These are phyloP conservation scores for Pseudonectria buxi DNA, from an alignment of 2,329 filamentous ascomycete genomes.

Conservation along the genomic window DNA sequence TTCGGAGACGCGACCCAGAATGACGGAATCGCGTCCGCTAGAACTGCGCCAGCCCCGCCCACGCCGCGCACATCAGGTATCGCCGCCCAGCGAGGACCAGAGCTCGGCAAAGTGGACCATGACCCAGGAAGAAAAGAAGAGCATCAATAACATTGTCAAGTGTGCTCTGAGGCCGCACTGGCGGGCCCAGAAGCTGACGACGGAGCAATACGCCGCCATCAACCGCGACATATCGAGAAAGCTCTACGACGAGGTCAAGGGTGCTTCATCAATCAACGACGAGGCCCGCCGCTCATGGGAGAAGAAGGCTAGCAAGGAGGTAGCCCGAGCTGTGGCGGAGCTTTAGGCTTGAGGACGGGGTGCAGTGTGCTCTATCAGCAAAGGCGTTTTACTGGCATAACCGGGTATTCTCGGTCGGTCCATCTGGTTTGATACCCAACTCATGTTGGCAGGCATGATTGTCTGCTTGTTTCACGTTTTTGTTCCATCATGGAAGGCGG, in stretches of 20 bases:
- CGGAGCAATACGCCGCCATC: slow-evolving; percentile 87
- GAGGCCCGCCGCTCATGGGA: slow-evolving; percentile 65
- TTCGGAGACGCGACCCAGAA: slow-evolving; percentile 13
- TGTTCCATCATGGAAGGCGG: slow-evolving; percentile 7
- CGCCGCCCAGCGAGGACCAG: slow-evolving; percentile 49
- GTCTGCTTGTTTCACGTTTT: slow-evolving; percentile 21
- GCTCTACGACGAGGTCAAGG: slow-evolving; percentile 66
- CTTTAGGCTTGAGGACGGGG: slow-evolving; percentile 38
- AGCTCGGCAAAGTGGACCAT: slow-evolving; percentile 62
- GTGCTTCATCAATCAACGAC: slow-evolving; percentile 53
- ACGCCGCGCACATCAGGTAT: slow-evolving; percentile 36
- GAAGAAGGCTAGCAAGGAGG: slow-evolving; percentile 69
- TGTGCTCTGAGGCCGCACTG: slow-evolving; percentile 77
- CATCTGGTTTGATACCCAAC: slow-evolving; percentile 29
- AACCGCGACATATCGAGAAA: slow-evolving; percentile 84
- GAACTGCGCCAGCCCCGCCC: slow-evolving; percentile 49
- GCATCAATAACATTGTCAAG: slow-evolving; percentile 83
- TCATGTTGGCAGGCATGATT: slow-evolving; percentile 22
- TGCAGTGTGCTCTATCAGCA: slow-evolving; percentile 18
- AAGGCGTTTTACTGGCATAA: slow-evolving; percentile 25
- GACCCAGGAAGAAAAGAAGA: slow-evolving; percentile 78
- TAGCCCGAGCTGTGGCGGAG: slow-evolving; percentile 63
- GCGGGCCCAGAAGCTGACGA: slow-evolving; percentile 68
- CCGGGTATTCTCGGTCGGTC: slow-evolving; percentile 13
- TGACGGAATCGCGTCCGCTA: slow-evolving; percentile 28